Evolutionary conservation across 202 grass and related monocot genomes (phyloP), one percentile per base, ranked within the genome.

Genomic region (Panicum hallii): DNA sequence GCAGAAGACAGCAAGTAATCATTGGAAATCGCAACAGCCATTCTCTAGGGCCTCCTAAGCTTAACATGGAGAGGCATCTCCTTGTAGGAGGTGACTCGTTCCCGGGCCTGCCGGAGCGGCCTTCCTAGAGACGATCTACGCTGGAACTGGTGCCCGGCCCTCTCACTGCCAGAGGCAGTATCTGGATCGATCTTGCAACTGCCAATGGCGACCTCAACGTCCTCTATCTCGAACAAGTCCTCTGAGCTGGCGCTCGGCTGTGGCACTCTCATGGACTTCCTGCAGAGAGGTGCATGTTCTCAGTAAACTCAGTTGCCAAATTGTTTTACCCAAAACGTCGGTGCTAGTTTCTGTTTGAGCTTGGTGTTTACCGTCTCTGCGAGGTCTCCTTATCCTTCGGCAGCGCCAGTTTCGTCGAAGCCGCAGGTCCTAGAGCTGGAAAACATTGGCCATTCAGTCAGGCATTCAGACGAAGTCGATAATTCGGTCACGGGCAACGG

Each of bases 71-170:
- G 69, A 55, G 83, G 83, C 75, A 70, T 68, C 78, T 92, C 93
- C 79, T 92, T 94, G 82, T 92, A 90, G 63, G 85, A 82, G 20
- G 58, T 28, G 17, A 94, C 85, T 43, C 74, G 88, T 72, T 86
- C 90, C 22, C 36, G 74, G 16, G 93, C 93, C 60, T 63, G 83
- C 58, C 92, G 79, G 20, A 90, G 64, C 15, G 92, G 90, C 46
- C 90, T 94, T 72, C 92, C 90, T n/a, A 90, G 71, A 66, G 90
- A 94, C 7, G 87, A 94, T 71, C 89, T 83, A 53, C 83, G 63
- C 5, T 67, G 52, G 44, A 80, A 73, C 76, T 81, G 85, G 64
- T 81, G 77, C 57, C 66, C 63, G 14, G 56, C 46, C 30, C 43
- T 66, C 28, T 45, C 60, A 4, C 56, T 44, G 60, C 52, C 82